phyloP scores from a whole-genome alignment of 2,329 filamentous ascomycete species.

The Penicillium aurantiogriseum region DNA sequence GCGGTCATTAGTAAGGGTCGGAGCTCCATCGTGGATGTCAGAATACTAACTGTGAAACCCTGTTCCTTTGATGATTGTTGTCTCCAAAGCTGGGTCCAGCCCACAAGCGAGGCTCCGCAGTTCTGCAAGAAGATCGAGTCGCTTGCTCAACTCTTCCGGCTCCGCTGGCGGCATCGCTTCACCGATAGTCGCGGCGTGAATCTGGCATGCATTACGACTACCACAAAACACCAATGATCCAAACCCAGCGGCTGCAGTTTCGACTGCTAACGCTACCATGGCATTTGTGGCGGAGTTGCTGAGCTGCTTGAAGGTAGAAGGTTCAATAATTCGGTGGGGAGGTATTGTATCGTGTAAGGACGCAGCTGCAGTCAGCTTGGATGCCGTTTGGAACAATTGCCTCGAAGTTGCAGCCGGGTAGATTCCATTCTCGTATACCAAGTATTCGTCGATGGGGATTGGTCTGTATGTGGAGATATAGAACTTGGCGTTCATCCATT shows the following conservation, averaged over 20 bases:
- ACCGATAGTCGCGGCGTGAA: slow-evolving; percentile 66
- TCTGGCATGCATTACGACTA: slow-evolving; percentile 66
- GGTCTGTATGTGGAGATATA: slow-evolving; percentile 72
- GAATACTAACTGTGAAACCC: slow-evolving; percentile 67
- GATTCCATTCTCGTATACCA: slow-evolving; percentile 68
- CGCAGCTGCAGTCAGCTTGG: slow-evolving; percentile 45
- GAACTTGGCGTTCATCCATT: slow-evolving; percentile 68
- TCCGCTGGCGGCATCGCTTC: slow-evolving; percentile 59
- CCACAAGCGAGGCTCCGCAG: slow-evolving; percentile 65
- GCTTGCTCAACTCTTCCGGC: slow-evolving; percentile 53
- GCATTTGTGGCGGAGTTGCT: slow-evolving; percentile 65
- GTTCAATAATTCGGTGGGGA: slow-evolving; percentile 49
- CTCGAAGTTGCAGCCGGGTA: slow-evolving; percentile 62
- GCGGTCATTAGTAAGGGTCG: slow-evolving; percentile 29
- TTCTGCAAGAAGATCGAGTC: slow-evolving; percentile 64
- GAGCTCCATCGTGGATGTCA: not conserved
- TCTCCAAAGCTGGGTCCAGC: slow-evolving; percentile 63
- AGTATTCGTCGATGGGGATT: slow-evolving; percentile 71
- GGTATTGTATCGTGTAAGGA: slow-evolving; percentile 36
- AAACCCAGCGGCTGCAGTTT: slow-evolving; percentile 66
- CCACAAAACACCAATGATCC: slow-evolving; percentile 73
- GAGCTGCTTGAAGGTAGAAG: slow-evolving; percentile 61
- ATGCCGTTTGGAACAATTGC: slow-evolving; percentile 58
- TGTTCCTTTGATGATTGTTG: slow-evolving; percentile 64
- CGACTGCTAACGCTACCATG: slow-evolving; percentile 66